Percentiles rank a stretch among this genome's conserved stretches.
Evolutionary conservation across 345 rosid species (phyloP).

Genomic region (Pistacia integerrima): DNA sequence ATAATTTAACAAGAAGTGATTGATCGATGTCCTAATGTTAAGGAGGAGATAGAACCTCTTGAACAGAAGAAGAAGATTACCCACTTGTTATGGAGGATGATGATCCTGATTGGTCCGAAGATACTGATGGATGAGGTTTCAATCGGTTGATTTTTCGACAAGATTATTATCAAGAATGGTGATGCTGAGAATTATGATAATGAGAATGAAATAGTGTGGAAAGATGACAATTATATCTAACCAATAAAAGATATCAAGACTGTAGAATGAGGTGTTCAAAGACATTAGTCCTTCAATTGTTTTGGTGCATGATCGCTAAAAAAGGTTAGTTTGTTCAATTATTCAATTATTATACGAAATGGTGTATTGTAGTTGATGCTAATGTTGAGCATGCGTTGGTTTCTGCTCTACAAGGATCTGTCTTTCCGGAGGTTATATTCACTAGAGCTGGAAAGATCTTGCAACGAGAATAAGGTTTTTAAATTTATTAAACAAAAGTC

Average conservation of each 20-base stretch:
- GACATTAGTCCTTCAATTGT: slow-evolving; percentile 87
- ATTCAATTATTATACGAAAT: slow-evolving; percentile 12
- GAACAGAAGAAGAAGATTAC: slow-evolving; percentile 69
- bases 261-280: slow-evolving; percentile 84
- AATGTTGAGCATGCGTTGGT: slow-evolving; percentile 65
- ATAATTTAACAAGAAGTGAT: slow-evolving; percentile 43
- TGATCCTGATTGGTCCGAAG: slow-evolving; percentile 89
- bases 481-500: too few relatives aligned
- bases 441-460: too few relatives aligned
- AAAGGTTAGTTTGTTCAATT: not conserved
- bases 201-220: slow-evolving; percentile 87
- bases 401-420: slow-evolving; percentile 64
- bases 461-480: too few relatives aligned
- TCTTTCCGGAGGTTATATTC: too few relatives aligned
- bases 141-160: too few relatives aligned
- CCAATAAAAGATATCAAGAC: slow-evolving; percentile 79
- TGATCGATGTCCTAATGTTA: slow-evolving; percentile 46
- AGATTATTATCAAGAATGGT: slow-evolving; percentile 32
- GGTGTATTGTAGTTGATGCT: slow-evolving; percentile 84
- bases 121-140: too few relatives aligned
- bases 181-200: slow-evolving; percentile 55
- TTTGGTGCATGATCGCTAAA: slow-evolving; percentile 71
- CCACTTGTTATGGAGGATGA: slow-evolving; percentile 84
- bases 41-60: slow-evolving; percentile 57
- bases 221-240: slow-evolving; percentile 86